Percentiles rank a stretch among this genome's conserved stretches.
Evolutionary conservation across 2,329 filamentous ascomycete genomes (phyloP).

Genomic region (Clarireedia homoeocarpa): DNA sequence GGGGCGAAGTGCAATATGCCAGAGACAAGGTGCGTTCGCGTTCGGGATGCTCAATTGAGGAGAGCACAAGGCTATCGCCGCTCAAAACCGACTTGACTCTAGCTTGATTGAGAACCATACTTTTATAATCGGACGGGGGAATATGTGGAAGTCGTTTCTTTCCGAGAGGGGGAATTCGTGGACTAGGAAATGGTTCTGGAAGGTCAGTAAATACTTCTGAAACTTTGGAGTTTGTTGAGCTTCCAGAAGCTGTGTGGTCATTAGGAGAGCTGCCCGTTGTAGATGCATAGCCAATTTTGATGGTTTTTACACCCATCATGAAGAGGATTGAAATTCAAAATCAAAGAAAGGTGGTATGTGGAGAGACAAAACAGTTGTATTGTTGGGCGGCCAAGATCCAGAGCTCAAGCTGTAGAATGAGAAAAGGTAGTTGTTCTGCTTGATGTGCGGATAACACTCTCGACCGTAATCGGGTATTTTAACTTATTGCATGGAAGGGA

Average conservation of each 20-base stretch:
- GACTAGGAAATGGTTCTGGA: conserved; percentile 31
- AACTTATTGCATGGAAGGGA: background rate
- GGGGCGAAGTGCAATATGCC: conserved; percentile 85
- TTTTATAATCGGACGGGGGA: conserved; percentile 26
- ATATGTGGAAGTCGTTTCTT: conserved; percentile 20
- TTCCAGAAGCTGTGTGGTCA: conserved; percentile 5
- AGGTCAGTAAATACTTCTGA: conserved; percentile 23
- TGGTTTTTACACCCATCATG: conserved; percentile 17
- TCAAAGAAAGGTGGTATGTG: background rate
- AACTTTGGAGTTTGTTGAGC: conserved; percentile 13
- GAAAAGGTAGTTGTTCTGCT: no score
- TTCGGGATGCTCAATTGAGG: conserved; percentile 70
- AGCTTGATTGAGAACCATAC: conserved; percentile 39
- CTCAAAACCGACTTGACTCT: conserved; percentile 91
- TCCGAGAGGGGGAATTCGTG: conserved; percentile 13
- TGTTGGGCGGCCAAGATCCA: background rate
- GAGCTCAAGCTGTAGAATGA: no score
- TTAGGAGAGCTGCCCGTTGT: conserved; percentile 3
- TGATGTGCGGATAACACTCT: no score
- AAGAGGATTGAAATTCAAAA: background rate
- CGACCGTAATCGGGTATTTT: background rate
- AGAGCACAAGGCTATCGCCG: conserved; percentile 83
- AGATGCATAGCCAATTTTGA: conserved; percentile 25
- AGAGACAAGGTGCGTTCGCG: conserved; percentile 83
- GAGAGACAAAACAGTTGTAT: background rate